Evolutionary conservation across 192 early-diverging fungal species (phyloP), one percentile per base, ranked within the genome.

Genomic region (Podila epicladia): DNA sequence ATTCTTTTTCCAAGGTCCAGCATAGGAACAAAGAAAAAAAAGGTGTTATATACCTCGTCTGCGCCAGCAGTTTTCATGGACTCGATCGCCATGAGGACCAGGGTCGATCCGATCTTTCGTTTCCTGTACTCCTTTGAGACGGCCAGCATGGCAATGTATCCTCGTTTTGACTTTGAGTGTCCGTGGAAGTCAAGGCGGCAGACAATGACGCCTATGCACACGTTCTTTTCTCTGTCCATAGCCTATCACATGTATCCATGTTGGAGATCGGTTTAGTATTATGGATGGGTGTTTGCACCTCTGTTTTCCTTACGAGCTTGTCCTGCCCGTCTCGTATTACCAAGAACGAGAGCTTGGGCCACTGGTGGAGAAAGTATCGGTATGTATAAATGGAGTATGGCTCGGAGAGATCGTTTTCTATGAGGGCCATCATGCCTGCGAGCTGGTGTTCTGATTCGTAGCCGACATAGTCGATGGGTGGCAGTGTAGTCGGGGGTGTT

Each of bases 331-430:
- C 9, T 41, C 19, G 11, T 70, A 20, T 69, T 77, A 90, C 94
- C 75, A 97, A 85, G 64, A 96, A 93, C 58, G 93, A 97, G 8
- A 97, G 93, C 33, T 93, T 80, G 9, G 97, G 97, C 95, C 95
- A 97, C 48, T 93, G 93, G 64, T 95, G 92, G 5, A 99, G 88
- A 73, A 99, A 99, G 75, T 95, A 99, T 37, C 97, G 92, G 83
- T 98, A 99, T 2, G 97, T 98, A 79, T 97, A 99, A 53, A 99
- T 92, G 9, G 97, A 94, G 76, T 99, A 99, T 3, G 97, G 96
- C 71, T 99, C 97, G 5, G 97, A 97, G 15, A 99, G 89, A 72
- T 97, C 97, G n/a, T 91, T 91, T 64, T 97, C 95, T 38, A 99
- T 96, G 51, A 99, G 86, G 12, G 72, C 71, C 61, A 92, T 92